Conservation (phyloP, 805 yeast genomes). For the Sungouiozyma ichnusensis region DNA sequence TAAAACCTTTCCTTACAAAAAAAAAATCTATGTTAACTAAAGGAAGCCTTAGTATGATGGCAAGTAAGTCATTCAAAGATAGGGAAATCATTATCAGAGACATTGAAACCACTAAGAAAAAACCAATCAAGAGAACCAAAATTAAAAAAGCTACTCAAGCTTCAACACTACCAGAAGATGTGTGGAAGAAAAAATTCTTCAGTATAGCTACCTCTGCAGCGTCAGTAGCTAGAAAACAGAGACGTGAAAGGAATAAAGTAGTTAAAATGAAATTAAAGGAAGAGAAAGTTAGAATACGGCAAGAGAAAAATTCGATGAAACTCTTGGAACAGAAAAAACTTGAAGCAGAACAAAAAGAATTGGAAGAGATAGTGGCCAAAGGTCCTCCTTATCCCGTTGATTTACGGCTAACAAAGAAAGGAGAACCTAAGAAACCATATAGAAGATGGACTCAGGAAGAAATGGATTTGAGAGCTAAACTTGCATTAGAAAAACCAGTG, state of each 20-base stretch:
- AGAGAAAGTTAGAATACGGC: constrained; percentile 9
- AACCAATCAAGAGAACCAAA: constrained; percentile 2
- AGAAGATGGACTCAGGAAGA: constrained; percentile 28
- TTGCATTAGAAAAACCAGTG: constrained; percentile 7
- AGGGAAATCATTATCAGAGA: constrained; percentile 10
- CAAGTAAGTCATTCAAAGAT: constrained; percentile 4
- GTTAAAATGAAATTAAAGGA: constrained; percentile 9
- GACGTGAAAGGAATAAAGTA: constrained; percentile 14
- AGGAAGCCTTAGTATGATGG: constrained; percentile 2
- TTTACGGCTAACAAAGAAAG: constrained; percentile 23
- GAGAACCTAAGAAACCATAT: constrained; percentile 27
- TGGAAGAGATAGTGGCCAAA: constrained; percentile 22
- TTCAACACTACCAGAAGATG: constrained; percentile 9
- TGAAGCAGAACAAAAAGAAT: constrained; percentile 19
- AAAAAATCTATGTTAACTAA: background rate
- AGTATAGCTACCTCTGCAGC: constrained; percentile 22
- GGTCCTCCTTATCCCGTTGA: constrained; percentile 29
- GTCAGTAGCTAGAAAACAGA: constrained; percentile 17
- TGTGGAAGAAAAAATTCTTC: constrained; percentile 14
- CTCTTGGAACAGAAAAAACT: constrained; percentile 14
- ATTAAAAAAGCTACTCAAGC: constrained; percentile 9
- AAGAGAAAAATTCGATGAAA: constrained; percentile 16
- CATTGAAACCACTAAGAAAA: constrained; percentile 5
- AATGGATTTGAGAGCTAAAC: constrained; percentile 16
- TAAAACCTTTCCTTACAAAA: background rate